Evolutionary conservation across 2,329 filamentous ascomycete species (phyloP), one percentile per base, ranked within the genome.

Genomic region (Penicillium capsulatum): DNA sequence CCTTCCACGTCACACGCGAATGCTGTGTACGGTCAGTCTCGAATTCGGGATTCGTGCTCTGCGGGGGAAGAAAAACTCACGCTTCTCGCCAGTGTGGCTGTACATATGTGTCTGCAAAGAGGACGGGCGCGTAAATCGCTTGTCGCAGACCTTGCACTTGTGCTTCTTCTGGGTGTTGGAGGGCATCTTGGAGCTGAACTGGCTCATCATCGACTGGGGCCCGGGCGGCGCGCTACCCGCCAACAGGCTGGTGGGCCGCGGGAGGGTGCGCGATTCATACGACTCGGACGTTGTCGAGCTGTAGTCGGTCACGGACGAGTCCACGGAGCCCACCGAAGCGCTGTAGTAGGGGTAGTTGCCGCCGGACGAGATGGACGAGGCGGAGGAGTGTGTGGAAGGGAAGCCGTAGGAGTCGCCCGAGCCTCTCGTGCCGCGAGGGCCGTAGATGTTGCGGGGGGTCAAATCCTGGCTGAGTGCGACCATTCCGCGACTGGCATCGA

Each of bases 101-200:
- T 96, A 96, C 86, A 96, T 96, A 64, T 97, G 91, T 20, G 91
- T 97, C 64, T 96, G 91, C 27, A 97, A 68, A 10, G 91, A 96
- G 61, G 89, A 95, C 1, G 91, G 91, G 38, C 91, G 80, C 2
- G 91, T 96, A 66, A 97, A 97, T 30, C 91, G 82, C 77, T 97
- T 96, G 68, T 96, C 91, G 73, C 91, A 97, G 44, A 97, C 86
- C 71, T 95, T 96, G 79, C 91, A 97, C 74, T 96, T 96, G 73
- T 97, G 92, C 76, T 97, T 97, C 81, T 97, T 97, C 64, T 96
- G 89, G 7, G 91, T 92, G 69, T 88, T 95, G 13, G 87, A 90
- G 0, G 89, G 90, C 36, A 96, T 83, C 70, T 96, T 96, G 48
- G 91, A 96, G 69, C 87, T 96, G 71, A 97, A 97, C 58, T 94